A percentile compares a stretch with the other conserved stretches of the same genome.
phyloP scores from a whole-genome alignment of 306 rosid genomes.

The Begonia loranthoides region DNA sequence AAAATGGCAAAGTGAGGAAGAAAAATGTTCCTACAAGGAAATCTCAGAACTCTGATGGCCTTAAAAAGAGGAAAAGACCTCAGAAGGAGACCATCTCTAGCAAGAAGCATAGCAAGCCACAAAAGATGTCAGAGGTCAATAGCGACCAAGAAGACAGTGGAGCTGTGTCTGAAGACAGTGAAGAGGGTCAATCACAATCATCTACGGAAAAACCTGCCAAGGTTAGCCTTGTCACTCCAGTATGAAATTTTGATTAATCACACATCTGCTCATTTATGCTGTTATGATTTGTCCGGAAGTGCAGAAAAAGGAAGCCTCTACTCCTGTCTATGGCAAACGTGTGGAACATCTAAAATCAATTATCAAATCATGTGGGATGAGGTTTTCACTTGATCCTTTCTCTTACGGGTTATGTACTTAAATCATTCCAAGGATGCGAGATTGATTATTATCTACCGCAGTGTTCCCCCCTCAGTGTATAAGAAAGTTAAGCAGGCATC shows the following conservation, averaged over 20 bases:
- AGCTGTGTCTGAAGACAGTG: conserved; percentile 67
- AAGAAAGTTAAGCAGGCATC: conserved; percentile 80
- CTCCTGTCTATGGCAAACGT: conserved; percentile 62
- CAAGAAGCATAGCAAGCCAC: conserved; percentile 50
- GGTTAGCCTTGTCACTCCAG: conserved; percentile 25
- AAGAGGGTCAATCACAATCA: conserved; percentile 61
- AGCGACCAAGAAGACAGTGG: conserved; percentile 41
- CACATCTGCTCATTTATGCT: conserved; percentile 5
- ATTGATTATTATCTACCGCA: conserved; percentile 22
- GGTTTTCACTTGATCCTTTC: conserved; percentile 29
- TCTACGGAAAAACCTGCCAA: conserved; percentile 49
- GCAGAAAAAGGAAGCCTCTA: conserved; percentile 78
- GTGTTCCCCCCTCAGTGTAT: conserved; percentile 74
- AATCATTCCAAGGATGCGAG: conserved; percentile 13
- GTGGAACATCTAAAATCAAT: conserved; percentile 86
- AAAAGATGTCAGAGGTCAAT: conserved; percentile 28
- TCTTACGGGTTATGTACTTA: conserved; percentile 11
- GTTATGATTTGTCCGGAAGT: conserved; percentile 12
- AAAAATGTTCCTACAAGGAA: conserved; percentile 39
- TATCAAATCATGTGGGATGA: conserved; percentile 93
- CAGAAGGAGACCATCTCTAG: conserved; percentile 34
- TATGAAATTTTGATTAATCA: neutral
- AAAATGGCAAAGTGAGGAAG: conserved; percentile 35
- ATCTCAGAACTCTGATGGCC: conserved; percentile 25
- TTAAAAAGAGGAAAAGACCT: conserved; percentile 49